These are phyloP conservation scores for Quercus phellos DNA, from an alignment of 331 rosid species.

Conservation along the genomic window DNA sequence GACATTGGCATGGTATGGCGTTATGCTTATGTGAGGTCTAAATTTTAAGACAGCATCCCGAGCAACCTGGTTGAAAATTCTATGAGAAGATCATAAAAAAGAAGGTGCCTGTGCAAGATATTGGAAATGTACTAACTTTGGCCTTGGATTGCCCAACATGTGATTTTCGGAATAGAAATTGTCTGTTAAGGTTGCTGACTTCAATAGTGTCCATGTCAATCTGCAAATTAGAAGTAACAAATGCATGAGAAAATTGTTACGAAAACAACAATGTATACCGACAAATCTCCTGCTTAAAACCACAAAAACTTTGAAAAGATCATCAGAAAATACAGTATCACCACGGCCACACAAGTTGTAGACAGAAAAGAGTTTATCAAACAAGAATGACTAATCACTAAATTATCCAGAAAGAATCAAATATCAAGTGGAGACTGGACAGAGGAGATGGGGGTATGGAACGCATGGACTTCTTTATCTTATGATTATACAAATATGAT, in stretches of 20 bases:
- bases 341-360: background rate
- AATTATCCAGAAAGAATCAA: background rate
- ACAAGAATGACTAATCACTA: background rate
- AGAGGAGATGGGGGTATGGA: background rate
- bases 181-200: constrained; percentile 99
- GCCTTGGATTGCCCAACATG: constrained; percentile 99
- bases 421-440: background rate
- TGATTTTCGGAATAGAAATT: constrained; percentile 87
- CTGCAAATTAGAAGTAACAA: constrained; percentile 44
- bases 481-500: background rate
- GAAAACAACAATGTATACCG: background rate
- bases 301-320: background rate
- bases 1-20: constrained; percentile 86
- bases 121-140: constrained; percentile 46
- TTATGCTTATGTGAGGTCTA: constrained; percentile 83
- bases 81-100: constrained; percentile 27
- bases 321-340: background rate
- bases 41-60: constrained; percentile 95
- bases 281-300: constrained; percentile 13
- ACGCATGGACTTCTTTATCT: background rate
- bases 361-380: background rate
- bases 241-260: background rate
- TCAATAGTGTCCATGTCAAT: constrained; percentile 99
- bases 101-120: constrained; percentile 6
- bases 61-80: constrained; percentile 72